Evolutionary conservation across 176 grass and related monocot genomes (phyloP), one percentile per base, ranked within the genome.

Genomic region (Calamus simplicifolius): DNA sequence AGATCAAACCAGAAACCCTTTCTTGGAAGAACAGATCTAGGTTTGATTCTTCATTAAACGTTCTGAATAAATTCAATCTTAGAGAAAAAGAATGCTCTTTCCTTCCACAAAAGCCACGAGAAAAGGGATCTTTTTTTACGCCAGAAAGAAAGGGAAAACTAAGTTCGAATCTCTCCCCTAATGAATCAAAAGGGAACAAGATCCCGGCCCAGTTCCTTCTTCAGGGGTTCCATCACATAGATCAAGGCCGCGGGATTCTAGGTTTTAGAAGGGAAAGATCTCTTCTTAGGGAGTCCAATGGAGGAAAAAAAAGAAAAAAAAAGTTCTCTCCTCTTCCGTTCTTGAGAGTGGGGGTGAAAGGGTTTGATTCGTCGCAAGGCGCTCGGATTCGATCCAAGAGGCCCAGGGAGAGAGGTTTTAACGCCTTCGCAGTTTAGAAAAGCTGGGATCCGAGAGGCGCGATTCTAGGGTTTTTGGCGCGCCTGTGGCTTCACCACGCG

Each of bases 11-110:
- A 48, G 54, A 48, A 49, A 6, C 30, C 49, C 50, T 29, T 62
- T 59, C 16, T 6, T 29, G 21, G 35, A 61, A 25, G 28, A 63
- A 55, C 70, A 62, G 59, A 73, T 73, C 58, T 62, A 73, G 50
- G 19, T 8, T 51, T 27, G n/a, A 63, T 54, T 61, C 18, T 54
- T 48, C 27, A 54, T 48, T 55, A 55, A 62, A 19, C 27, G 43
- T 73, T 29, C 15, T 31, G 6, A 25, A 43, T 31, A 29, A n/a
- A 25, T 25, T 62, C 48, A n/a, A 25, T 25, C 61, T 49, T 63
- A 49, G 18, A 63, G 7, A 43, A 43, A 35, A 43, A 12, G 35
- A 43, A 43, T 43, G 35, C 35, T 31, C 6, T 12, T 43, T 3
- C 2, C 35, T 8, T 6, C 35, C 7, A 43, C 35, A 25, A 64